These are phyloP conservation scores for Tetrapisispora nanseiensis DNA, from an alignment of 805 yeast genomes.

Conservation along the genomic window DNA sequence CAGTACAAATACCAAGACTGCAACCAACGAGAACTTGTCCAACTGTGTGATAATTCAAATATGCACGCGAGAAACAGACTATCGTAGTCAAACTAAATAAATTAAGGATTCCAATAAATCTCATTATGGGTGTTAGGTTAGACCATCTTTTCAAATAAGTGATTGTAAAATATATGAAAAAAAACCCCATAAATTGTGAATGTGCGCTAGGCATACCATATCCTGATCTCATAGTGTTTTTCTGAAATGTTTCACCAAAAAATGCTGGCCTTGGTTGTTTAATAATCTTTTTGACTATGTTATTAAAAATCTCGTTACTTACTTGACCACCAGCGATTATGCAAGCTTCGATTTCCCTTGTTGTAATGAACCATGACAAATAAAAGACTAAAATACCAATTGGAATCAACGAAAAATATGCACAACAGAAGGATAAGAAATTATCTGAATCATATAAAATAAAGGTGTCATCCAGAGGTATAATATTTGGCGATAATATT, in stretches of 20 bases:
- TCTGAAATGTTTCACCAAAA: slow-evolving; percentile 30
- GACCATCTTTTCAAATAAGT: slow-evolving; percentile 36
- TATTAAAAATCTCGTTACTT: slow-evolving; percentile 62
- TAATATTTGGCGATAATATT: slow-evolving; percentile 15
- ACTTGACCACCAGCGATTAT: slow-evolving; percentile 81
- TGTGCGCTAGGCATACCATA: slow-evolving; percentile 98
- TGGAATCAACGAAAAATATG: slow-evolving; percentile 72
- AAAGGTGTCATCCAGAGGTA: slow-evolving; percentile 80
- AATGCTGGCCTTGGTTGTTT: slow-evolving; percentile 66
- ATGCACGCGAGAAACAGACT: slow-evolving; percentile 64
- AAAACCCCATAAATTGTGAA: slow-evolving; percentile 89
- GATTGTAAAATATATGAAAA: slow-evolving; percentile 47
- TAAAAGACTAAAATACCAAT: slow-evolving; percentile 69
- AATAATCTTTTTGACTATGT: slow-evolving; percentile 50
- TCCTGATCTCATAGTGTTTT: slow-evolving; percentile 40
- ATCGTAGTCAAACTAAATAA: slow-evolving; percentile 23
- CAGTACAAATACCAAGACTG: slow-evolving; percentile 50
- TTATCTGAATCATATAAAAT: slow-evolving; percentile 69
- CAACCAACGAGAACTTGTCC: slow-evolving; percentile 71
- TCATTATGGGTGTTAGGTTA: slow-evolving; percentile 24
- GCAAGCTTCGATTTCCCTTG: slow-evolving; percentile 81
- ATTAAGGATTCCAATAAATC: slow-evolving; percentile 22
- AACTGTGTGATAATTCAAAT: slow-evolving; percentile 65
- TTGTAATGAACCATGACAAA: slow-evolving; percentile 69
- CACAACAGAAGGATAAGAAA: slow-evolving; percentile 47